Conservation (phyloP, 2,329 filamentous ascomycete species). For the Penicillium sp. region DNA sequence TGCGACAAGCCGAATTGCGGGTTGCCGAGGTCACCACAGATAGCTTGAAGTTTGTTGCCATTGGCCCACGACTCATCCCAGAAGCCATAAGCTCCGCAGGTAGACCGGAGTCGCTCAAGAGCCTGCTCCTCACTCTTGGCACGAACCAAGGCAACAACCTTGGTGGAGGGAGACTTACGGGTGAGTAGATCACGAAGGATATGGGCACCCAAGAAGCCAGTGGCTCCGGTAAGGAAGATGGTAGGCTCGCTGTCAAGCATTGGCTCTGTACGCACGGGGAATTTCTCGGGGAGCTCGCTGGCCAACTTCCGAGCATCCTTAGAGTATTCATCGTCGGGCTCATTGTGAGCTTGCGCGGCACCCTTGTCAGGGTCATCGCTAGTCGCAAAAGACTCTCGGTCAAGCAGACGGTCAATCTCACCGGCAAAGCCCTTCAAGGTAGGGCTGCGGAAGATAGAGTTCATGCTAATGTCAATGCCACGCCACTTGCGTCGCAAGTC, state of each 20-base stretch:
- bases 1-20: conserved; percentile 72
- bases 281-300: conserved; percentile 50
- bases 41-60: conserved; percentile 63
- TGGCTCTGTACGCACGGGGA: conserved; percentile 34
- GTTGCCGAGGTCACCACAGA: conserved; percentile 73
- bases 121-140: conserved; percentile 60
- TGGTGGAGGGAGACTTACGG: conserved; percentile 55
- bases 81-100: conserved; percentile 74
- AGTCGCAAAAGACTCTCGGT: conserved; percentile 50
- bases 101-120: conserved; percentile 64
- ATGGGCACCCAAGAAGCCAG: conserved; percentile 84
- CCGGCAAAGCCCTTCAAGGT: conserved; percentile 60
- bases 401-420: conserved; percentile 55
- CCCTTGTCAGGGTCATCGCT: conserved; percentile 40
- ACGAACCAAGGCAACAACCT: conserved; percentile 75
- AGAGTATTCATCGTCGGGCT: conserved; percentile 51
- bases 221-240: conserved; percentile 83
- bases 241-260: conserved; percentile 50
- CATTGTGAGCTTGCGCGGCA: conserved; percentile 42
- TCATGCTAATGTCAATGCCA: conserved; percentile 69
- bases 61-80: conserved; percentile 67
- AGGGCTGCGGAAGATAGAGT: conserved; percentile 67
- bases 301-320: conserved; percentile 52
- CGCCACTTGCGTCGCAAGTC: conserved; percentile 63
- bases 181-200: conserved; percentile 73